Conservation (phyloP, 306 rosid genomes). For the Quercus aquifolioides region DNA sequence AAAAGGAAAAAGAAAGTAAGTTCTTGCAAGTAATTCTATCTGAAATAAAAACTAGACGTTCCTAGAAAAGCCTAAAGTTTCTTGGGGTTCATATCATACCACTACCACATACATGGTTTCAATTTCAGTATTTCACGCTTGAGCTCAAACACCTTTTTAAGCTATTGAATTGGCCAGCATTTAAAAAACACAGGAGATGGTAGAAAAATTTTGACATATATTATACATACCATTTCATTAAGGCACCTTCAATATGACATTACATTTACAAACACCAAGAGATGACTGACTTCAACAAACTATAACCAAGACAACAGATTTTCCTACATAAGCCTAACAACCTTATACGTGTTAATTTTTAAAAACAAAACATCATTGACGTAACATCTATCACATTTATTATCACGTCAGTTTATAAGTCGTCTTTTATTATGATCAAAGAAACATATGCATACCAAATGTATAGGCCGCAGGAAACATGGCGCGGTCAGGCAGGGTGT, state of each 20-base stretch:
- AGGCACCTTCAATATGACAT: too few relatives aligned
- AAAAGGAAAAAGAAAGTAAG: not conserved
- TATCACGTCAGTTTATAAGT: too few relatives aligned
- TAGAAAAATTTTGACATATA: not conserved
- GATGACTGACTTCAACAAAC: too few relatives aligned
- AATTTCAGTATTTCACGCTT: not conserved
- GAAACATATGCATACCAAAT: conserved; percentile 43
- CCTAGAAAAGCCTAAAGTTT: not conserved
- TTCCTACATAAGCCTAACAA: too few relatives aligned
- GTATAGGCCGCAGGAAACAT: conserved; percentile 41
- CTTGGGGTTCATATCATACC: not conserved
- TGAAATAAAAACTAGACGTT: not conserved
- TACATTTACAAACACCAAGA: too few relatives aligned
- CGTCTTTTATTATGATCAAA: not conserved
- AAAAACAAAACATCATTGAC: too few relatives aligned
- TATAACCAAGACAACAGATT: too few relatives aligned
- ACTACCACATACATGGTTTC: not conserved
- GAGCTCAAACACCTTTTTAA: not conserved
- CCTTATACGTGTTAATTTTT: too few relatives aligned
- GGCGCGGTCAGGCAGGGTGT: conserved; percentile 38
- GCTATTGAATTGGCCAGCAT: not conserved
- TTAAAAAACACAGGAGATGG: not conserved
- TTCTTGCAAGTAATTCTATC: not conserved
- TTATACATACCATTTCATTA: not conserved
- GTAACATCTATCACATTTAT: too few relatives aligned